Percentiles rank a stretch among this genome's conserved stretches.
Conservation (phyloP, 768 basidiomycete genomes). For the Paxillus rubicundulus region DNA sequence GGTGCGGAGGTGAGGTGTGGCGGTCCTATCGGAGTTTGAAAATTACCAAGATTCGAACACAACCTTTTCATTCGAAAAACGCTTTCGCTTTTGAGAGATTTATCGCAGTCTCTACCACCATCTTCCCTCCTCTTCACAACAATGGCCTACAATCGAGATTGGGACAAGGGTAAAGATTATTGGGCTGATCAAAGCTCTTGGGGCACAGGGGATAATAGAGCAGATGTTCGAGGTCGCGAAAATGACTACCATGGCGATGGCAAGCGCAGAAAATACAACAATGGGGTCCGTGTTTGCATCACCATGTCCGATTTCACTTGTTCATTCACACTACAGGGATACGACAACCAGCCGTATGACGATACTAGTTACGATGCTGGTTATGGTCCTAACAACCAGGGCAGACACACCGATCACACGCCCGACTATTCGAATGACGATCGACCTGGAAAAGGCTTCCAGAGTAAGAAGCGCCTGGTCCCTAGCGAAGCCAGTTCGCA, state of each 20-base stretch:
- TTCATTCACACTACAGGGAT: conserved; percentile 40
- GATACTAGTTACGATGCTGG: conserved; percentile 39
- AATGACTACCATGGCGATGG: conserved; percentile 68
- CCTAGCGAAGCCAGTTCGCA: conserved; percentile 88
- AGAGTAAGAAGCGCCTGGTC: conserved; percentile 69
- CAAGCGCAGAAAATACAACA: conserved; percentile 78
- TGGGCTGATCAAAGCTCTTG: conserved; percentile 50
- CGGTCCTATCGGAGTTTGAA: too few relatives aligned
- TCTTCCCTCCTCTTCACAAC: conserved; percentile 12
- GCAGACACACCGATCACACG: conserved; percentile 30
- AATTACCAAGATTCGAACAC: too few relatives aligned
- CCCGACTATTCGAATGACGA: conserved; percentile 55
- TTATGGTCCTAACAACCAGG: conserved; percentile 30
- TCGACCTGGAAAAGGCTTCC: conserved; percentile 40
- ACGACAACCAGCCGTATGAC: conserved; percentile 52
- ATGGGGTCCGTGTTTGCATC: conserved; percentile 51
- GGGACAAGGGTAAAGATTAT: conserved; percentile 75
- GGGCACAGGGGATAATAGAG: conserved; percentile 35
- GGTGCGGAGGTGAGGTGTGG: too few relatives aligned
- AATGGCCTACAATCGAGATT: conserved; percentile 82
- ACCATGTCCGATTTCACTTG: neutral
- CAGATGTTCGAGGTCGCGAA: conserved; percentile 55
- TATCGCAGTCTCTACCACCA: conserved; percentile 2
- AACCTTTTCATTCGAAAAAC: too few relatives aligned
- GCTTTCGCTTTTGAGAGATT: too few relatives aligned